Base-by-base conservation (phyloP, 495 filamentous ascomycete genomes). In the Hypoxylon intermedium region DNA sequence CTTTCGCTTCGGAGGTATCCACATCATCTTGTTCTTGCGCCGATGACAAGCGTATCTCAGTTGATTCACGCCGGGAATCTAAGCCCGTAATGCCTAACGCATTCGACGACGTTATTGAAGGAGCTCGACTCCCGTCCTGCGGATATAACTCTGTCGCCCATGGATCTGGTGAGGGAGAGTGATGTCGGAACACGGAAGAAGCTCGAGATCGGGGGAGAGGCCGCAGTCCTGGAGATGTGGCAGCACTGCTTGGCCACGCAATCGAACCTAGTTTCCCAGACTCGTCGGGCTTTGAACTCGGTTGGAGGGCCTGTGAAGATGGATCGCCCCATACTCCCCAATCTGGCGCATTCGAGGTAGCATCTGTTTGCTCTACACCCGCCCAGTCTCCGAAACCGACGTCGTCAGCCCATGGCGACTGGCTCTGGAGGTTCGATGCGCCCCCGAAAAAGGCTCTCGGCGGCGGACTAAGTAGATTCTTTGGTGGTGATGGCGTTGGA, bases 151-250 rank as follows among this genome's bases (percentile, higher is more conserved):
- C 75, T 26, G 67, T 15, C 2, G 74, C 70, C 80, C 80, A 83
- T 2, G 80, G 80, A 67, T 83, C 80, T n/a, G 78, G 78, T 3
- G 80, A 82, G 24, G 24, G 78, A 3, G 80, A 82, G n/a, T 72
- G 74, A 16, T 78, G 74, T 60, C 77, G 79, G 15, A 74, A 51
- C n/a, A 68, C 30, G 9, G 72, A 74, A 18, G 62, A 71, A 30
- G 28, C 67, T 62, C 31, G 77, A 66, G 55, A 78, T 58, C 68
- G 71, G 4, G 68, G 57, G 9, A 65, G 53, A 9, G 63, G 48
- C 26, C 53, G 54, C 5, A 73, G 38, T 16, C 52, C 60, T 6
- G 71, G 68, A 6, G 71, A 73, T 12, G 71, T 57, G n/a, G 66
- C 67, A 26, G 61, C 65, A 53, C 61, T 78, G 0, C 68, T 73